Evolutionary conservation across 2,329 filamentous ascomycete species (phyloP).

Genomic region (Colletotrichum falcatum): DNA sequence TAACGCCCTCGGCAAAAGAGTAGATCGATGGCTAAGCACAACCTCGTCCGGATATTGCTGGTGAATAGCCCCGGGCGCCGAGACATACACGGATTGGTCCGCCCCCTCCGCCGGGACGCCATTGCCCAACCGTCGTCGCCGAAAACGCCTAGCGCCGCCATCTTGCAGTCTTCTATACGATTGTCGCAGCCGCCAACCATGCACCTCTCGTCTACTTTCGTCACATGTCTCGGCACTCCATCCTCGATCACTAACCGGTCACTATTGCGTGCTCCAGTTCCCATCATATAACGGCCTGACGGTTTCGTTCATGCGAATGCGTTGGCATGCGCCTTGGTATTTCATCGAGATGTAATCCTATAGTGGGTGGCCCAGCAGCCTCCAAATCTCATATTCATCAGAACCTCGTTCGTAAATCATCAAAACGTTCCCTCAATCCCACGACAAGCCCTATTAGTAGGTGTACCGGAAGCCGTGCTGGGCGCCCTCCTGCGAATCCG

Average conservation of each 20-base stretch:
- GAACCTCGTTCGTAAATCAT: constrained; percentile 18
- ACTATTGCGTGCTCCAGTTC: neutral
- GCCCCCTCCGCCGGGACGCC: neutral
- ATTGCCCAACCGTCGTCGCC: constrained; percentile 21
- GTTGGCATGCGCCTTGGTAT: constrained; percentile 9
- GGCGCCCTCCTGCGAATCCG: constrained; percentile 36
- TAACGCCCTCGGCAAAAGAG: neutral
- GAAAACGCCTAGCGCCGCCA: constrained; percentile 10
- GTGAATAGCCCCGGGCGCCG: constrained; percentile 7
- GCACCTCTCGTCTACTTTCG: constrained; percentile 24
- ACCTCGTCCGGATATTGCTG: neutral
- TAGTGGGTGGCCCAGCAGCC: neutral
- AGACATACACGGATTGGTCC: constrained; percentile 20
- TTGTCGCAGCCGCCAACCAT: constrained; percentile 22
- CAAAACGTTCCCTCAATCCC: neutral
- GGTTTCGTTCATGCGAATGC: constrained; percentile 4
- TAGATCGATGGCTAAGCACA: neutral
- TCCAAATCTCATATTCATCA: neutral
- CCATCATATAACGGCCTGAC: constrained; percentile 6
- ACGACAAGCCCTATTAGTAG: constrained; percentile 42
- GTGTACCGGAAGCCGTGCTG: constrained; percentile 51
- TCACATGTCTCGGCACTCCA: constrained; percentile 25
- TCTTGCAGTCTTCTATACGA: constrained; percentile 15
- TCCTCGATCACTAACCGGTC: neutral
- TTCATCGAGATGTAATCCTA: constrained; percentile 5